Conservation (phyloP, 352 stramenopile genomes). For the Phytopythium kandeliae region DNA sequence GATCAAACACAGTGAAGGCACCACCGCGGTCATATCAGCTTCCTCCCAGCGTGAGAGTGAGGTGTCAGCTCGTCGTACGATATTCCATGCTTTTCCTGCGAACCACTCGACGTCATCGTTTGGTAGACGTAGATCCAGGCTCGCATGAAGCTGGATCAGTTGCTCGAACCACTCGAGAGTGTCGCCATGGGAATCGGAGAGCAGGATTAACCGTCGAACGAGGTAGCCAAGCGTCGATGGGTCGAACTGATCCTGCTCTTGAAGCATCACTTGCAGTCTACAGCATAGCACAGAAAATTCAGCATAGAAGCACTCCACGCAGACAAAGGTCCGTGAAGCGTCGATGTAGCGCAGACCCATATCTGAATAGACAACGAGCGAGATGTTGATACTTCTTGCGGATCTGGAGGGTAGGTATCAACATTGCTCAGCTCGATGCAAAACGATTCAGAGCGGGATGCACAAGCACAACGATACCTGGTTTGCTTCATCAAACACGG, state of each 20-base stretch:
- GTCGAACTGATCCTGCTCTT: slow-evolving; percentile 28
- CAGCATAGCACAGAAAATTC: too few species aligned
- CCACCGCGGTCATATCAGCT: not conserved
- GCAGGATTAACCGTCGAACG: slow-evolving; percentile 28
- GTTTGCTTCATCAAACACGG: not conserved
- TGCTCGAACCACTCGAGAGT: slow-evolving; percentile 1
- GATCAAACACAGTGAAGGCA: not conserved
- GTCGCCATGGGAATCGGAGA: not conserved
- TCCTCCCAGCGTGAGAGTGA: not conserved
- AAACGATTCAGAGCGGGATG: not conserved
- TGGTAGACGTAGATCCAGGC: slow-evolving; percentile 33
- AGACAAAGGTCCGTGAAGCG: not conserved
- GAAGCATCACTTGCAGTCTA: slow-evolving; percentile 57
- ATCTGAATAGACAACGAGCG: slow-evolving; percentile 57
- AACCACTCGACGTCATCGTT: slow-evolving; percentile 68
- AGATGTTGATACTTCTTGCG: slow-evolving; percentile 42
- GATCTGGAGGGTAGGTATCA: slow-evolving; percentile 24
- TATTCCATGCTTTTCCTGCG: slow-evolving; percentile 69
- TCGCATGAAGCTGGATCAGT: slow-evolving; percentile 13
- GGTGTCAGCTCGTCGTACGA: slow-evolving; percentile 25
- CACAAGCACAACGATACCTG: not conserved
- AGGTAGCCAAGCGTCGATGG: slow-evolving; percentile 42
- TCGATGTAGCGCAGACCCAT: slow-evolving; percentile 22
- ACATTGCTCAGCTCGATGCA: not conserved
- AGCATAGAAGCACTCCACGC: too few species aligned